These are phyloP conservation scores for Fusarium sp. DNA, from an alignment of 2,329 filamentous ascomycete genomes.

Conservation along the genomic window DNA sequence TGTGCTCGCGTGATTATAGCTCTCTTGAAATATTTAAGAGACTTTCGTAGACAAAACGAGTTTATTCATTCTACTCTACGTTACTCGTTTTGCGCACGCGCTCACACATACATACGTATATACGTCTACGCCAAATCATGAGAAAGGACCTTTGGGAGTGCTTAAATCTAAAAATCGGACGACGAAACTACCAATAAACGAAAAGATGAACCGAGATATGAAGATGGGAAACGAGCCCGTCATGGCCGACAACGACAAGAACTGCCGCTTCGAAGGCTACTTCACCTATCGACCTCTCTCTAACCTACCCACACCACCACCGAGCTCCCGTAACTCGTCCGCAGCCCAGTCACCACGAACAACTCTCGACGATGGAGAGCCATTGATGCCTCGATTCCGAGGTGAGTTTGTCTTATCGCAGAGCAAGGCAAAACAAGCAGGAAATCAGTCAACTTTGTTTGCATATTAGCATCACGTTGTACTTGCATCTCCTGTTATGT, in stretches of 20 bases:
- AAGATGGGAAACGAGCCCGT: conserved; percentile 28
- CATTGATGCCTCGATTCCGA: conserved; percentile 53
- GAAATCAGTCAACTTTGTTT: neutral
- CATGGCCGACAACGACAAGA: conserved; percentile 32
- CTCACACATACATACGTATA: conserved; percentile 17
- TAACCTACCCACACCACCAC: conserved; percentile 74
- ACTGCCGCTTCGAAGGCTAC: conserved; percentile 56
- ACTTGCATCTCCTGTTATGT: conserved; percentile 8
- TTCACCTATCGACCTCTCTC: conserved; percentile 75
- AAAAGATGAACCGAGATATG: conserved; percentile 40
- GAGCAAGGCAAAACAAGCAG: conserved; percentile 1
- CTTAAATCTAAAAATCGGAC: conserved; percentile 40
- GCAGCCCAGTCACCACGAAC: conserved; percentile 57
- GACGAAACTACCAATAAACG: conserved; percentile 26
- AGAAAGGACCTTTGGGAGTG: conserved; percentile 33
- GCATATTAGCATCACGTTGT: conserved; percentile 19
- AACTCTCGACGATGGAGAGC: conserved; percentile 58
- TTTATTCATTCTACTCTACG: conserved; percentile 6
- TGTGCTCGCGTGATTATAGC: conserved; percentile 44
- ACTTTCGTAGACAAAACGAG: conserved; percentile 40
- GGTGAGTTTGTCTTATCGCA: conserved; percentile 47
- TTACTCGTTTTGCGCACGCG: conserved; percentile 8
- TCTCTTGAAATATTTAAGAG: conserved; percentile 26
- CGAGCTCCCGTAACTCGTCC: conserved; percentile 60
- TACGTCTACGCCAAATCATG: conserved; percentile 40